These are phyloP conservation scores for Monilinia fructigena DNA, from an alignment of 2,329 filamentous ascomycete species.

Conservation along the genomic window DNA sequence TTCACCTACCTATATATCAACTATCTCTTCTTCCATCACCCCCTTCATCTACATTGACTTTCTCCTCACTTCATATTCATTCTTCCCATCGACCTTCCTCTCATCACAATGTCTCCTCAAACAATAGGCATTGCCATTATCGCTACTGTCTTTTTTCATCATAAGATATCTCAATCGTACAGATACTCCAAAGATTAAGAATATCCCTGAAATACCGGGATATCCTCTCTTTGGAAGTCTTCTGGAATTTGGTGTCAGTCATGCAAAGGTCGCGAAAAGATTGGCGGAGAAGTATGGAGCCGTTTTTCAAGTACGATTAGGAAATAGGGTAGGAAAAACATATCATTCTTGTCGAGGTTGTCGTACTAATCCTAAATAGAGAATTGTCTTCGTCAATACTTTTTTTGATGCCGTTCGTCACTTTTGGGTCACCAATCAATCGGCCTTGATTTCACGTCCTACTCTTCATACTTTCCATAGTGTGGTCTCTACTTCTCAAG, in stretches of 20 bases:
- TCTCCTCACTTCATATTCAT: not conserved
- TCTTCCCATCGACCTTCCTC: not conserved
- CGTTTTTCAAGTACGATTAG: constrained; percentile 27
- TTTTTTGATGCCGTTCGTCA: constrained; percentile 74
- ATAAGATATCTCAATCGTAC: constrained; percentile 24
- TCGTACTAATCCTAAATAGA: constrained; percentile 46
- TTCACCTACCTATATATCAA: not conserved
- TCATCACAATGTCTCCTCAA: constrained; percentile 20
- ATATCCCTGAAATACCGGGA: constrained; percentile 26
- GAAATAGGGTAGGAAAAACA: constrained; percentile 33
- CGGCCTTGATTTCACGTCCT: constrained; percentile 72
- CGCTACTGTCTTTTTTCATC: constrained; percentile 14
- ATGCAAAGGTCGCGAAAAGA: constrained; percentile 25
- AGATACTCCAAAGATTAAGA: constrained; percentile 27
- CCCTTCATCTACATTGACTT: not conserved
- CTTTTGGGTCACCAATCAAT: constrained; percentile 78
- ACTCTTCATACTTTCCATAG: constrained; percentile 80
- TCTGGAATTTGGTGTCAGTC: constrained; percentile 24
- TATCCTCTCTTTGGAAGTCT: constrained; percentile 27
- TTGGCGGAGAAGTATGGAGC: constrained; percentile 26
- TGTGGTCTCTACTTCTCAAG: constrained; percentile 72
- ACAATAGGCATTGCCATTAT: constrained; percentile 21
- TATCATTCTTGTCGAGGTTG: constrained; percentile 50
- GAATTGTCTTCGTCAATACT: constrained; percentile 75
- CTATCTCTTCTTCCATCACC: not conserved